Evolutionary conservation across 2,329 filamentous ascomycete species (phyloP), one percentile per base, ranked within the genome.

Genomic region (Aspergillus candidus): DNA sequence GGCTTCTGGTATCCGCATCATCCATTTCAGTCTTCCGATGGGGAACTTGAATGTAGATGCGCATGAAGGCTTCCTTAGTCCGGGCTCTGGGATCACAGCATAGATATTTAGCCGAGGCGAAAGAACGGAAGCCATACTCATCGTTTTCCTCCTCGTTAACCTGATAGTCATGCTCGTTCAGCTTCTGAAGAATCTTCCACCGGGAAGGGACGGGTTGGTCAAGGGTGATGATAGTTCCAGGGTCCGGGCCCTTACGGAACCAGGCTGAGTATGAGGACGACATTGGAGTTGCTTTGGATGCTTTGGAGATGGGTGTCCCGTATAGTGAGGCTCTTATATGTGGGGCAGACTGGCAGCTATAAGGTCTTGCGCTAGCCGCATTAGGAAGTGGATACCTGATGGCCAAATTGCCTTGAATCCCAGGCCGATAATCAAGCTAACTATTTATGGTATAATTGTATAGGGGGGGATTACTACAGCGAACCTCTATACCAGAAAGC

Each of bases 171-270:
- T 18, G 30, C 45, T 50, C 48, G 33, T 41, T 48, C 14, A 50
- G 41, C 41, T 47, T 50, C 44, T 50, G 38, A 17, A 50, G 44
- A 12, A 50, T 48, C 41, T 50, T 48, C 45, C 44, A 50, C 29
- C 11, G 38, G 11, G 48, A 48, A 44, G 38, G 35, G 27, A 30
- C n/a, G 12, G 45, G 48, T 37, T 45, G 33, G 35, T 50, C 41
- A 32, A 50, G 44, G 15, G 47, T 40, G 35, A 49, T 43, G 18
- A 49, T 46, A 27, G 39, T 46, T 18, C 47, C 43, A 43, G 40
- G 43, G 13, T 47, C 33, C 11, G 11, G 12, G 3, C 43, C 43
- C 4, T 46, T 30, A 11, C 12, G 44, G 33, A 47, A 47, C 47
- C 47, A 47, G 32, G 11, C 8, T 22, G 31, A 41, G 39, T 15